These are phyloP conservation scores for Diphasiastrum complanatum DNA, from an alignment of 83 land plant genomes.

Conservation along the genomic window DNA sequence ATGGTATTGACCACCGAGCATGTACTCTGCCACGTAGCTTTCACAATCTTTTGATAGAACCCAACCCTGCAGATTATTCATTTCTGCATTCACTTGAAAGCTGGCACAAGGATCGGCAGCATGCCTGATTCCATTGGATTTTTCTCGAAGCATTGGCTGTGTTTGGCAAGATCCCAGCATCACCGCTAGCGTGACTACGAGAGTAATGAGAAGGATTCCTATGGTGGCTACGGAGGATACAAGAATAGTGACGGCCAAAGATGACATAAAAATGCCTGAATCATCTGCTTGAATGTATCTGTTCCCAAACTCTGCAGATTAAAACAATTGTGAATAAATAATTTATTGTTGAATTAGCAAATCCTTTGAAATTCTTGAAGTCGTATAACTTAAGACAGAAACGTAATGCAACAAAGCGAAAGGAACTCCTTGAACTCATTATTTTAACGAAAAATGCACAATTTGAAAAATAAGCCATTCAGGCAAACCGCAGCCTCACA, in stretches of 20 bases:
- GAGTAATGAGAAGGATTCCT: conserved; percentile 32
- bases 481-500: too few species aligned
- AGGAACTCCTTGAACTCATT: too few species aligned
- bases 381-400: too few species aligned
- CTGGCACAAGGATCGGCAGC: conserved; percentile 28
- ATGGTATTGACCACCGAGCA: conserved; percentile 27
- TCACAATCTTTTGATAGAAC: conserved; percentile 20
- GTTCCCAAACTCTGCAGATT: conserved; percentile 33
- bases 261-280: conserved; percentile 30
- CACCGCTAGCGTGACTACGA: conserved; percentile 34
- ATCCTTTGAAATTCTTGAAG: background rate
- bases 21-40: conserved; percentile 20
- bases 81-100: conserved; percentile 20
- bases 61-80: conserved; percentile 40
- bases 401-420: too few species aligned
- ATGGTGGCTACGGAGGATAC: conserved; percentile 30
- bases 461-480: too few species aligned
- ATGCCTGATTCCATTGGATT: background rate
- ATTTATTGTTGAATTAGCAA: background rate
- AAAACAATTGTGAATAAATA: background rate
- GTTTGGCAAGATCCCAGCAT: conserved; percentile 36
- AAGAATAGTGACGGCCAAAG: conserved; percentile 30
- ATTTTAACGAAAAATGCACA: too few species aligned
- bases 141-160: background rate
- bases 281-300: conserved; percentile 34